Percentiles rank a stretch among this genome's conserved stretches.
phyloP scores from a whole-genome alignment of 2,329 filamentous ascomycete species.

The Pseudogymnoascus sp. region DNA sequence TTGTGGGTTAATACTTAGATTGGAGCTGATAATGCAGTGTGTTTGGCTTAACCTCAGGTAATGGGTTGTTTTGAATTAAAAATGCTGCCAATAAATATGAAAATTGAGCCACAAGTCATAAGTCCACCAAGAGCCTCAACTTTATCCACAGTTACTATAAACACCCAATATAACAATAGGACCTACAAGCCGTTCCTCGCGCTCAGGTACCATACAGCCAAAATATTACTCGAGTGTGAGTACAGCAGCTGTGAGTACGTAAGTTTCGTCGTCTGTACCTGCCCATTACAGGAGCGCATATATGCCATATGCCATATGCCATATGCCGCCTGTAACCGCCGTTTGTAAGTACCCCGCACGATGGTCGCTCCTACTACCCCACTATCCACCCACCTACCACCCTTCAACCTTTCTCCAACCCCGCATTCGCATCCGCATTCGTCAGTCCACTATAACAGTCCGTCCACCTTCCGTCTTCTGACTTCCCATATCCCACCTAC shows the following conservation, averaged over 20 bases:
- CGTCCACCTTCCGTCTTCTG: constrained; percentile 1
- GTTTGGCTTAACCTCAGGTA: no score
- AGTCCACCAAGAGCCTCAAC: not conserved
- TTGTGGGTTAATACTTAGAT: not conserved
- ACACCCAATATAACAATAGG: not conserved
- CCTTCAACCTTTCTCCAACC: not conserved
- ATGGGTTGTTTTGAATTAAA: not conserved
- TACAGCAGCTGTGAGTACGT: not conserved
- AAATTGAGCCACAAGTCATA: no score
- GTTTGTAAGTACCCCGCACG: not conserved
- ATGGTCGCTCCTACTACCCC: not conserved
- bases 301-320: no score
- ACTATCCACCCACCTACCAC: no score
- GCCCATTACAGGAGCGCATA: not conserved
- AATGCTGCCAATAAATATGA: not conserved
- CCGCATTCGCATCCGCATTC: not conserved
- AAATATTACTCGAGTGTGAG: no score
- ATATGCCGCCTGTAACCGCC: constrained; percentile 4
- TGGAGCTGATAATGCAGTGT: no score
- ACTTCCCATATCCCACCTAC: not conserved
- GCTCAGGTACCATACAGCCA: not conserved
- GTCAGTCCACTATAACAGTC: not conserved
- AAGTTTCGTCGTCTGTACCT: not conserved
- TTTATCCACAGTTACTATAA: not conserved
- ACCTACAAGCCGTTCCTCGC: not conserved